Base-by-base conservation (phyloP, 1,139 yeast genomes). In the Lodderomyces elongisporus region DNA sequence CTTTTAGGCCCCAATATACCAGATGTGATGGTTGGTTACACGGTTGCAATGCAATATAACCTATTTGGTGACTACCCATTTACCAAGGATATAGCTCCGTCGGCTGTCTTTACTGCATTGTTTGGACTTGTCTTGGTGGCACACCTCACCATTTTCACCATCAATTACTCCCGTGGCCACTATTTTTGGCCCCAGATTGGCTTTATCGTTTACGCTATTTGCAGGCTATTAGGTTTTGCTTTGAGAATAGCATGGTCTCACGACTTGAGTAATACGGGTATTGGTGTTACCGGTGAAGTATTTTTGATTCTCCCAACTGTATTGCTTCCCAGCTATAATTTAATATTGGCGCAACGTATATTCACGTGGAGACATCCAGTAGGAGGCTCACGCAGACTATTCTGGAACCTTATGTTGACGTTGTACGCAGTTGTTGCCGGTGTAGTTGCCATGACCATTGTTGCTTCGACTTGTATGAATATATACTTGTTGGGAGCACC, bases 311-410 rank as follows among this genome's bases (percentile, higher is more conserved):
- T 80, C 39, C 81, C 78, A 16, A 64, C 78, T 5, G 71, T 79
- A 32, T 47, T 77, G 13, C 49, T 79, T 27, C 74, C 77, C 15
- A 69, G 81, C 1, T 62, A 75, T 44, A 79, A 80, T 49, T 69
- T 82, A 55, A 71, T 81, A 28, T 60, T 84, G 40, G 88, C 88
- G 4, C 91, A 83, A 54, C 70, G 94, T 45, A 66, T 83, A 29
- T 83, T 82, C 58, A 81, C 89, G 6, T 81, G 91, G 87, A 66
- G 85, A 50, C 93, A 84, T 51, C 93, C 94, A 3, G 82, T 77
- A 31, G 75, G 83, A 20, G 93, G 91, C 35, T 67, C 78, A 15
- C 55, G 74, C 30, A 60, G 54, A 35, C 48, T 69, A 30, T 79
- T 81, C 49, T 77, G 82, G 77, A 42, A 45, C 12, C 38, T 63